Conservation (phyloP, 2,329 filamentous ascomycete species). For the Apiospora sp. region DNA sequence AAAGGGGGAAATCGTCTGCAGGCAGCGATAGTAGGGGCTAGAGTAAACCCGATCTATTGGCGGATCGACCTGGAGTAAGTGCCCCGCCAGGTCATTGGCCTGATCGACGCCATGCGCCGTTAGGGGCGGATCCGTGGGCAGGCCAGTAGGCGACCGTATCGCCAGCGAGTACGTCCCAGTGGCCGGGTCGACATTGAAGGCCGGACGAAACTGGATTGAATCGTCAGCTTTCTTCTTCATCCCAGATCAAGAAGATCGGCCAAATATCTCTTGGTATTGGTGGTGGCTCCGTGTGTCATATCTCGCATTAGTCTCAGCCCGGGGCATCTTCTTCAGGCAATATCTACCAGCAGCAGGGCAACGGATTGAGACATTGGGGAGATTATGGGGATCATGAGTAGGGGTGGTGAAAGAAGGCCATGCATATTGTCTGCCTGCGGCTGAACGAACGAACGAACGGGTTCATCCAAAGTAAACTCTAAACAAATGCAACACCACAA, state of each 20-base stretch:
- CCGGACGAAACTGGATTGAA: conserved; percentile 78
- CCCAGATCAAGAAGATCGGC: background rate
- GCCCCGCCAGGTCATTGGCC: conserved; percentile 75
- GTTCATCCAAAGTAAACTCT: conserved; percentile 15
- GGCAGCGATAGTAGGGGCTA: conserved; percentile 85
- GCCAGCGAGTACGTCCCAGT: conserved; percentile 80
- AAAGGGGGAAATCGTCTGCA: conserved; percentile 82
- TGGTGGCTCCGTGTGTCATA: conserved; percentile 18
- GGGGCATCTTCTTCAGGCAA: background rate
- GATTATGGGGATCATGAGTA: background rate
- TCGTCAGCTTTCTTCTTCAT: conserved; percentile 31
- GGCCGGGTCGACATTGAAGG: conserved; percentile 83
- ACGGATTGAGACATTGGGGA: conserved; percentile 8
- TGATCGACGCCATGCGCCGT: conserved; percentile 88
- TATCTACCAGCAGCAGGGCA: background rate
- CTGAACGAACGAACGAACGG: background rate
- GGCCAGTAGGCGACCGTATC: conserved; percentile 84
- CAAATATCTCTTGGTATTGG: conserved; percentile 28
- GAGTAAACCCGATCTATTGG: conserved; percentile 81
- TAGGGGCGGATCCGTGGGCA: conserved; percentile 86
- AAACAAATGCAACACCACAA: background rate
- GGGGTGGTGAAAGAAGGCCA: background rate
- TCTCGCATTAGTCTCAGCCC: conserved; percentile 2
- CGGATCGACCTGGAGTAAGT: conserved; percentile 69
- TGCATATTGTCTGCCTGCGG: too few species aligned